Base-by-base conservation (phyloP, 1,139 yeast genomes). In the Hyphopichia fennica region DNA sequence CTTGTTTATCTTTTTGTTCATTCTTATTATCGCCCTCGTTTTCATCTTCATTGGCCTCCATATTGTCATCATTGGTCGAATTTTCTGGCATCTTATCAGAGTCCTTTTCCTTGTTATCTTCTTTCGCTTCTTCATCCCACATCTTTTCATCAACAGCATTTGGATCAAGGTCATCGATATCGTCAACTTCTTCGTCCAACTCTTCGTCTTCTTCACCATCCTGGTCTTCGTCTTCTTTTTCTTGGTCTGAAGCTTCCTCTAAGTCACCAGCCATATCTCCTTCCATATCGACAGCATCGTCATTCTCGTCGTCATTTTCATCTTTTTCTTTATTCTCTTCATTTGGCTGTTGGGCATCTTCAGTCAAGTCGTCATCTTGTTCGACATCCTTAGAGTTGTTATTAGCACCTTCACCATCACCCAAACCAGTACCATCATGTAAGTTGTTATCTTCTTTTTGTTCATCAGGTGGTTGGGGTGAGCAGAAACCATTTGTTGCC, bases 261-360 rank as follows among this genome's bases (percentile, higher is more conserved):
- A 87, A 63, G 33, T 89, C 84, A 40, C 98, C 98, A 19, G 95
- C 96, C 96, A 93, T 88, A 56, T 93, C 98, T 28, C 97, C 97
- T 54, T 90, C 96, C 62, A 91, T 87, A 42, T 89, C 96, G 39
- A 88, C 90, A 7, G 96, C 97, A 56, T 88, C 87, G 45, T 85
- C 87, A 35, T 87, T 75, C 28, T 84, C 80, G 39, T 79, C 73
- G 36, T 77, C 81, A 35, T 77, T 75, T 19, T 81, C 79, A 15
- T 80, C 84, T 60, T 62, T 13, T 15, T 84, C 79, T 39, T 84
- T 79, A 46, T 86, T 79, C 28, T 89, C 95, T 45, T 86, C 81
- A 54, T 90, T 88, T 8, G 84, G 87, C 41, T 84, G 81, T 58
- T 90, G 95, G 2, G 96, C 96, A 56, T 88, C 84, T 58, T 93